Base-by-base conservation (phyloP, 139 green algal genomes). In the Micromonas pusilla region DNA sequence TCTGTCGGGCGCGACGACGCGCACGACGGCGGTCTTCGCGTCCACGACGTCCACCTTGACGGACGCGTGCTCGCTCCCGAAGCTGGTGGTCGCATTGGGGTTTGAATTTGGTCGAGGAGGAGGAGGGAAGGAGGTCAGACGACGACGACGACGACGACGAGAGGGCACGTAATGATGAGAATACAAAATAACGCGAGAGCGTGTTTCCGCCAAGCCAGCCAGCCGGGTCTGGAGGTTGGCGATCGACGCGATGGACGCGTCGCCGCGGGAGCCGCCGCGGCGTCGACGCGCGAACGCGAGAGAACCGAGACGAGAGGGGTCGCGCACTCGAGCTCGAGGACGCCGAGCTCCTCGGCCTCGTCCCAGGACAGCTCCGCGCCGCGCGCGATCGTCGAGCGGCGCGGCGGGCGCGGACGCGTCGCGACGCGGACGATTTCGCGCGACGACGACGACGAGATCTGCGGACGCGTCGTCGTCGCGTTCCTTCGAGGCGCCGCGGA, bases 91-190 rank as follows among this genome's bases (percentile, higher is more conserved):
- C n/a, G n/a, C n/a, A n/a, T n/a, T n/a, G n/a, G n/a, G n/a, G n/a
- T n/a, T n/a, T n/a, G n/a, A n/a, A n/a, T n/a, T n/a, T n/a, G n/a
- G n/a, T n/a, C n/a, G n/a, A n/a, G n/a, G n/a, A n/a, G n/a, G n/a
- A n/a, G n/a, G n/a, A n/a, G n/a, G n/a, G n/a, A n/a, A n/a, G n/a
- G n/a, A n/a, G n/a, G n/a, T n/a, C n/a, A n/a, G n/a, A 20, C 52
- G 52, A 62, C 52, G 60, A 67, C 60, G 60, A 67, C 13, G 60
- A n/a, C 60, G 60, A 67, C 32, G 25, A 25, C n/a, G 54, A 65
- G 54, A 25, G 26, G 26, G 54, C 54, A 23, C 23, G 26, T 65
- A 65, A 65, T 3, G 26, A 65, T 2, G 26, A 65, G 2, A 65
- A 65, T 3, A 65, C n/a, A 2, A 1, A 23, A 3, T 23, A 25